Evolutionary conservation across 371 early-diverging fungal species (phyloP).

Genomic region (Basidiobolus meristosporus): DNA sequence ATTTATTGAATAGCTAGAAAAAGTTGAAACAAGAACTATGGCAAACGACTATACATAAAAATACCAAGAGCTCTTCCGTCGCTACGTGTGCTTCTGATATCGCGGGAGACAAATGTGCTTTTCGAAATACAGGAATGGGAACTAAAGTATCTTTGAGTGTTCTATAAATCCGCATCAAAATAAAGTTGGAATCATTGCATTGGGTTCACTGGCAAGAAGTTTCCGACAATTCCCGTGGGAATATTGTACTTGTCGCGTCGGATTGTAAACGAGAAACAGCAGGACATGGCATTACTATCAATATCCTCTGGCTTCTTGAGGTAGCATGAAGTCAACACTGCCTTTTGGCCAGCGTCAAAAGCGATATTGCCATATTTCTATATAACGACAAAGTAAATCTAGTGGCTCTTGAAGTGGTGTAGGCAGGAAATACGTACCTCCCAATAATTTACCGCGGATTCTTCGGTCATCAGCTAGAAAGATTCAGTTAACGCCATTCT

Average conservation of each 20-base stretch:
- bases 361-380: conserved; percentile 89
- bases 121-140: too few relatives aligned
- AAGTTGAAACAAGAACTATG: too few relatives aligned
- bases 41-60: too few relatives aligned
- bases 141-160: too few relatives aligned
- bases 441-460: conserved; percentile 77
- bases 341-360: conserved; percentile 87
- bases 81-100: too few relatives aligned
- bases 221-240: conserved; percentile 60
- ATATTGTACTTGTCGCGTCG: conserved; percentile 81
- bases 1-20: too few relatives aligned
- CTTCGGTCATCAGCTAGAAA: conserved; percentile 74
- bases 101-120: too few relatives aligned
- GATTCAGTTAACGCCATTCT: too few relatives aligned
- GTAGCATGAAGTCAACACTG: conserved; percentile 73
- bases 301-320: conserved; percentile 31
- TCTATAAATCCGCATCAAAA: too few relatives aligned
- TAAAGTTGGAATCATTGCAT: too few relatives aligned
- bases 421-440: conserved; percentile 42
- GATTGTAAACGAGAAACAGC: conserved; percentile 85
- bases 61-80: too few relatives aligned
- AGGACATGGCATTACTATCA: conserved; percentile 35
- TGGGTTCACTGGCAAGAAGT: conserved; percentile 70
- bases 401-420: conserved; percentile 3
- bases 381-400: not conserved